Conservation (phyloP, 108 stramenopile genomes). For the Cyclotella kingstonii region DNA sequence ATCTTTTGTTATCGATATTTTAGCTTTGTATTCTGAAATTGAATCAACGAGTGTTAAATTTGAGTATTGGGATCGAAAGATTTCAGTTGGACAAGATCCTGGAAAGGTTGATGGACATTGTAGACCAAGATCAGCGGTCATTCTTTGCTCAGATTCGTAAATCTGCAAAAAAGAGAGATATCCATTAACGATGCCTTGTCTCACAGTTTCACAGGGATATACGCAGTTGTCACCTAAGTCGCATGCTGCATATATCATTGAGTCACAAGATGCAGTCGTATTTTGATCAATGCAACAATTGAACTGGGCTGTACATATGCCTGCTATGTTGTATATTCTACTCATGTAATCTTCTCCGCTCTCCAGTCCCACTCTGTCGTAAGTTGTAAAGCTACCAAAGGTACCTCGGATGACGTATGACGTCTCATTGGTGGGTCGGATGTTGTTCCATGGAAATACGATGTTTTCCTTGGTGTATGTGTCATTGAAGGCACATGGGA, state of each 20-base stretch:
- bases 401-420: slow-evolving; percentile 35
- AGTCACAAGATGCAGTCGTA: slow-evolving; percentile 16
- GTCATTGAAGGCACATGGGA: slow-evolving; percentile 33
- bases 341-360: slow-evolving; percentile 18
- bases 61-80: slow-evolving; percentile 23
- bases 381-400: slow-evolving; percentile 15
- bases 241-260: slow-evolving; percentile 23
- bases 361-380: slow-evolving; percentile 25
- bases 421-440: slow-evolving; percentile 7
- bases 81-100: slow-evolving; percentile 33
- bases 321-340: slow-evolving; percentile 46
- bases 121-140: slow-evolving; percentile 47
- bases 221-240: slow-evolving; percentile 37
- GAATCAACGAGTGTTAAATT: slow-evolving; percentile 32
- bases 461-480: slow-evolving; percentile 34
- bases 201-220: slow-evolving; percentile 27
- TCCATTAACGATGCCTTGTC: slow-evolving; percentile 27
- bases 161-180: slow-evolving; percentile 15
- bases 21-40: slow-evolving; percentile 26
- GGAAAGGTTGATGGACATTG: slow-evolving; percentile 24
- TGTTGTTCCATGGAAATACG: slow-evolving; percentile 30
- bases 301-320: slow-evolving; percentile 20
- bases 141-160: slow-evolving; percentile 20
- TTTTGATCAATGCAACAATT: slow-evolving; percentile 32
- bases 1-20: slow-evolving; percentile 32